Base-by-base conservation (phyloP, 768 basidiomycete species). In the Rhodotorula diobovata region DNA sequence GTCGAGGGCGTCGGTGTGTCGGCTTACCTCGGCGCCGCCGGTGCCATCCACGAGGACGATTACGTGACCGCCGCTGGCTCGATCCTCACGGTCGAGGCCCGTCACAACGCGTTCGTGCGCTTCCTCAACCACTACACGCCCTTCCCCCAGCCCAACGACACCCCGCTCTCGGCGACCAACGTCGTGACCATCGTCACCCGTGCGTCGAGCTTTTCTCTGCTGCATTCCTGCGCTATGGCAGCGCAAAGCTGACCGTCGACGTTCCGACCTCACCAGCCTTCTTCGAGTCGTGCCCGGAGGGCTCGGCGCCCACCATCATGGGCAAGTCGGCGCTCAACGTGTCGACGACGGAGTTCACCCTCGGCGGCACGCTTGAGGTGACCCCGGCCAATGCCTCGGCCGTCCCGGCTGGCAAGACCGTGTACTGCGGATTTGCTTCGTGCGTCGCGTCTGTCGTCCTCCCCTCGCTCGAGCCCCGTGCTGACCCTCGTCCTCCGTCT, bases 121-220 rank as follows among this genome's bases (percentile, higher is more conserved):
- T 67, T 71, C 48, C 28, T 72, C 25, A 69, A 72, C 34, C 84
- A 86, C 45, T 87, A 89, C 67, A 83, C 85, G 32, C 82, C 84
- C 2, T 89, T 86, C 86, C 79, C 89, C 34, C 81, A 82, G 70
- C 83, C 85, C 1, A 82, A 85, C 25, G 79, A 81, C 39, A 82
- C 84, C 32, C 83, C 86, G 1, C 88, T 86, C 85, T 85, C 83
- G 58, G 84, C 84, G 6, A 80, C 86, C 10, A 85, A 87, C 77
- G 87, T 89, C 77, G 86, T 79, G 71, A 79, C 77, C 60, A 79
- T 83, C 39, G 79, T 69, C 75, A 81, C 83, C 35, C 64, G 48
- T 50, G 25, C 48, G 48, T 50, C 48, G 25, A 43, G 45, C 37
- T 39, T n/a, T 50, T 50, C 10, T 25, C 23, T 39, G n/a, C 21